Percentiles rank a stretch among this genome's conserved stretches.
phyloP scores from a whole-genome alignment of 2,329 filamentous ascomycete genomes.

The Penicillium sp. region DNA sequence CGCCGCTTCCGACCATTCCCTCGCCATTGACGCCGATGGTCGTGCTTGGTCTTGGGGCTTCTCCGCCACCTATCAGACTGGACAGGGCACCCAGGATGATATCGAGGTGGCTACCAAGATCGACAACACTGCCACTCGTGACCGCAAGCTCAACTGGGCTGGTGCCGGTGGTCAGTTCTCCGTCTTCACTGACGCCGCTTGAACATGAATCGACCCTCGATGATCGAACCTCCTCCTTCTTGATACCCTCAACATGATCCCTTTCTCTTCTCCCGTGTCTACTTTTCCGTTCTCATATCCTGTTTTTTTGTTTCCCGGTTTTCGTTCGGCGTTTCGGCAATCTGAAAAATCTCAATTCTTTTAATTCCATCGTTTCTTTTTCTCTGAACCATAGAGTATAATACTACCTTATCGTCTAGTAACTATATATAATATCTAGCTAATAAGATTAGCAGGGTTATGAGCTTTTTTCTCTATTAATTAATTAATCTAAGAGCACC shows the following conservation, averaged over 20 bases:
- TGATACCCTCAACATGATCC: neutral
- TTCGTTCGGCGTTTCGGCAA: neutral
- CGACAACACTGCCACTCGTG: constrained; percentile 79
- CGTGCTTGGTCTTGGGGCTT: constrained; percentile 80
- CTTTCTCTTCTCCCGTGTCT: neutral
- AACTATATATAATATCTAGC: too few relatives aligned
- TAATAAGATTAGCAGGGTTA: too few relatives aligned
- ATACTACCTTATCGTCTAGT: too few relatives aligned
- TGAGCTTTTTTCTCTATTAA: too few relatives aligned
- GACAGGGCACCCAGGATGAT: constrained; percentile 76
- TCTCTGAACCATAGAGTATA: neutral
- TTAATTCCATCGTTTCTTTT: neutral
- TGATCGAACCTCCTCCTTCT: neutral
- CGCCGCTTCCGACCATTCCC: constrained; percentile 71
- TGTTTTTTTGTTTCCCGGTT: too few relatives aligned
- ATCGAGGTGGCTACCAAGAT: constrained; percentile 75
- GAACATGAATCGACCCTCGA: neutral
- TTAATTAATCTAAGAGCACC: too few relatives aligned
- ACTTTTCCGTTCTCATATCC: neutral
- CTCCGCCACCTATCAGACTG: constrained; percentile 77
- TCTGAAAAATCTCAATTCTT: neutral
- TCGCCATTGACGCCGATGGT: constrained; percentile 69
- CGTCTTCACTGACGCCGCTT: constrained; percentile 40
- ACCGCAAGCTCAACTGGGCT: constrained; percentile 73
- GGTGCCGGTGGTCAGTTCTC: constrained; percentile 82